Percentiles rank a stretch among this genome's conserved stretches.
These are phyloP conservation scores for Russula griseocarnosa DNA, from an alignment of 768 basidiomycete genomes.

Conservation along the genomic window DNA sequence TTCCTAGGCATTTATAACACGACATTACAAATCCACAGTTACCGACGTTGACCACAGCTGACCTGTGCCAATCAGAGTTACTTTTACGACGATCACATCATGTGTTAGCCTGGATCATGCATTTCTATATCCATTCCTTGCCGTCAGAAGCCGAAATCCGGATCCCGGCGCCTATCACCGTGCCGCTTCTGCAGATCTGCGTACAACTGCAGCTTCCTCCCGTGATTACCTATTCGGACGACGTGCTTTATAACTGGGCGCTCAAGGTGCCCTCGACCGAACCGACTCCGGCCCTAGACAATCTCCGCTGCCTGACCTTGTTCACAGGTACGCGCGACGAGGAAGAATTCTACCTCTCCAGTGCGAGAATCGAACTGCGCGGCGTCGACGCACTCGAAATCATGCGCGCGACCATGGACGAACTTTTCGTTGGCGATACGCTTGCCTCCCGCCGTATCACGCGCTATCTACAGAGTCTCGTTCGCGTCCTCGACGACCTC, in stretches of 20 bases:
- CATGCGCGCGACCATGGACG: constrained; percentile 84
- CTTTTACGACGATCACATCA: constrained; percentile 52
- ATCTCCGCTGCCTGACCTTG: constrained; percentile 59
- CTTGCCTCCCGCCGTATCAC: constrained; percentile 48
- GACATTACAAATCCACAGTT: constrained; percentile 35
- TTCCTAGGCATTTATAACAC: not conserved
- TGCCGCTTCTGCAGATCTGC: constrained; percentile 73
- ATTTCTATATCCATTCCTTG: constrained; percentile 52
- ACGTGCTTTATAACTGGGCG: constrained; percentile 84
- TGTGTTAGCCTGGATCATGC: constrained; percentile 51
- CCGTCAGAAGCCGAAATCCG: constrained; percentile 39
- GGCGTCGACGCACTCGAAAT: constrained; percentile 82
- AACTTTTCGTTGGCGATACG: constrained; percentile 68
- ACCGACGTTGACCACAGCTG: constrained; percentile 38
- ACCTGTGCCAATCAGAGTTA: constrained; percentile 41
- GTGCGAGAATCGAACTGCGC: constrained; percentile 79
- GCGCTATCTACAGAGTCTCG: constrained; percentile 59
- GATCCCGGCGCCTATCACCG: constrained; percentile 66
- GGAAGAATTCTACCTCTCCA: constrained; percentile 81
- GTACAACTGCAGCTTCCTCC: constrained; percentile 75
- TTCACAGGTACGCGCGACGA: constrained; percentile 83
- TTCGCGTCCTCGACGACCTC: constrained; percentile 61
- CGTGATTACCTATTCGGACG: constrained; percentile 85
- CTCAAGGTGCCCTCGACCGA: constrained; percentile 28
- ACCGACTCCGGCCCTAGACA: constrained; percentile 46